Conservation (phyloP, 2,329 filamentous ascomycete species). For the Plenodomus lindquistii region DNA sequence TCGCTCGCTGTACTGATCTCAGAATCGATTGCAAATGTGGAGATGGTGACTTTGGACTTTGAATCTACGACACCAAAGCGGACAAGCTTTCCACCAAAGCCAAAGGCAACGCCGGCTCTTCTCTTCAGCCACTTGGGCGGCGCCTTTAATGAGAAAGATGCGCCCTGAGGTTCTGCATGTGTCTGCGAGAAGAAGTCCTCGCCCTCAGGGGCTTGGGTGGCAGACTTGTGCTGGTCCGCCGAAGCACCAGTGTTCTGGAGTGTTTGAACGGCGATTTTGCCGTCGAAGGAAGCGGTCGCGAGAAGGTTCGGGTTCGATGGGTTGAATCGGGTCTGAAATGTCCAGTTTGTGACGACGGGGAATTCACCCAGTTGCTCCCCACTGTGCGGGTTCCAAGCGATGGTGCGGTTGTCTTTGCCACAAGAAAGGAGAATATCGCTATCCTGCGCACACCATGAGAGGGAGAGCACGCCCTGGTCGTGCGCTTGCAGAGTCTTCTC, state of each 20-base stretch:
- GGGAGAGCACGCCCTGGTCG: constrained; percentile 87
- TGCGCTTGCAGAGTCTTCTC: constrained; percentile 89
- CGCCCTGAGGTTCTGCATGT: constrained; percentile 86
- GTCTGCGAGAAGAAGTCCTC: constrained; percentile 97
- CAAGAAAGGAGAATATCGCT: constrained; percentile 86
- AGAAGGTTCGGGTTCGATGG: constrained; percentile 89
- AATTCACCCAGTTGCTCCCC: constrained; percentile 89
- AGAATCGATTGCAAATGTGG: constrained; percentile 85
- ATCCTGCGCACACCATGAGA: constrained; percentile 95
- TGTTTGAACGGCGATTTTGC: constrained; percentile 91
- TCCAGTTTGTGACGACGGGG: constrained; percentile 98
- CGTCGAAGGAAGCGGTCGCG: constrained; percentile 95
- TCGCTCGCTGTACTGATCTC: constrained; percentile 82
- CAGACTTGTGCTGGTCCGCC: constrained; percentile 61
- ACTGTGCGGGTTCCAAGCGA: constrained; percentile 95
- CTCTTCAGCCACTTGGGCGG: constrained; percentile 90
- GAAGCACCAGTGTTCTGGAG: constrained; percentile 89
- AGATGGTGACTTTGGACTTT: constrained; percentile 78
- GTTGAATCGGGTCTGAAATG: constrained; percentile 92
- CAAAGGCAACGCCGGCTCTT: constrained; percentile 85
- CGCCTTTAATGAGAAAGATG: constrained; percentile 82
- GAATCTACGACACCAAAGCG: constrained; percentile 71
- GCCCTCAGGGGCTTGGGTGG: constrained; percentile 72
- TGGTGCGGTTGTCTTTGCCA: constrained; percentile 93
- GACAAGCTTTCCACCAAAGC: constrained; percentile 91